phyloP scores from a whole-genome alignment of 768 basidiomycete species.

The Kwoniella sp. region DNA sequence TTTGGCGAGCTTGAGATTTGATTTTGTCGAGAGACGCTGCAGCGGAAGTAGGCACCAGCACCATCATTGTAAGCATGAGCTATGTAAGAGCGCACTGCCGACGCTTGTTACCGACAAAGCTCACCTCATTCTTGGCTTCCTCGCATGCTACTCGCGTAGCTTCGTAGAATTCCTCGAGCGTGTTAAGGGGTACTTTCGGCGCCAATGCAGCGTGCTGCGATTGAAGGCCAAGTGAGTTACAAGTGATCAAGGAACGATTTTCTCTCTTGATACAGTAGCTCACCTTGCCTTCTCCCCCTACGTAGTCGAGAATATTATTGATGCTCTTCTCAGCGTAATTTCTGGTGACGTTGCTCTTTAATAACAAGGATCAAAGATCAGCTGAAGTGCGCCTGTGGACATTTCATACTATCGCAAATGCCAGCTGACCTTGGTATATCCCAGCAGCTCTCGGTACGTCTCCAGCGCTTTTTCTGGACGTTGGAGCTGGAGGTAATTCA shows the following conservation, averaged over 20 bases:
- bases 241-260: conserved; percentile 15
- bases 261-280: no score
- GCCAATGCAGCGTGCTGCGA: conserved; percentile 47
- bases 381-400: neutral
- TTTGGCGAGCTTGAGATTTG: conserved; percentile 94
- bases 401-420: neutral
- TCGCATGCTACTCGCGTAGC: conserved; percentile 84
- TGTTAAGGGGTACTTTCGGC: conserved; percentile 65
- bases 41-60: neutral
- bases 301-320: conserved; percentile 97
- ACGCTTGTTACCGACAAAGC: conserved; percentile 18
- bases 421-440: conserved; percentile 75
- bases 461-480: conserved; percentile 80
- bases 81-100: neutral
- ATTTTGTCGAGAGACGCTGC: conserved; percentile 89
- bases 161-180: conserved; percentile 93
- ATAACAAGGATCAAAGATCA: neutral
- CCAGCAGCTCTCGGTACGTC: conserved; percentile 81
- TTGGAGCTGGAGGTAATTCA: conserved; percentile 77
- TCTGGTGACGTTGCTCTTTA: conserved; percentile 50
- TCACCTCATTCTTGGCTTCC: conserved; percentile 93
- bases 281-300: conserved; percentile 77
- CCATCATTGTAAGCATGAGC: conserved; percentile 10
- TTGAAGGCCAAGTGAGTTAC: conserved; percentile 8
- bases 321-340: conserved; percentile 92